Evolutionary conservation across 2,329 filamentous ascomycete species (phyloP), one percentile per base, ranked within the genome.

Genomic region (Pseudogymnoascus sp.): DNA sequence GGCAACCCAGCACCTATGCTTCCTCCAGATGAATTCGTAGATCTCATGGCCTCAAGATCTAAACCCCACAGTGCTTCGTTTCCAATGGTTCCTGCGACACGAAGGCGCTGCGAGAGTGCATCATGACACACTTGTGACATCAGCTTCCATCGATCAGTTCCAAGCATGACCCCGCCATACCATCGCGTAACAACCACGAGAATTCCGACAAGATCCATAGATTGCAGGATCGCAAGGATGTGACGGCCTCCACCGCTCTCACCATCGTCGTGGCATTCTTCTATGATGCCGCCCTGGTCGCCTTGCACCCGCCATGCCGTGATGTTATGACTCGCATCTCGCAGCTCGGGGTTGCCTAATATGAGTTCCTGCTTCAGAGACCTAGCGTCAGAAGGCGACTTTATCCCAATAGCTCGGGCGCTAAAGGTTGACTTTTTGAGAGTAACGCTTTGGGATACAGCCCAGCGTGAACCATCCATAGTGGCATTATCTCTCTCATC

Each of bases 141-240:
- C 65, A 87, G 78, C 11, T 83, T 77, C 83, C 83, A 87, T 16
- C 85, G 78, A 68, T 87, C 84, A 0, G 82, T 80, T 0, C 85
- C 84, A 2, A 87, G 77, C 77, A 87, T 79, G 8, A 83, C 75
- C 6, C 85, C 85, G 18, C 85, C 84, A 66, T 81, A 87, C 84
- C 84, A 87, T 37, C 85, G 77, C 14, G 81, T 83, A 68, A 87
- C 77, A 5, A 87, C 81, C 12, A 86, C 80, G 1, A 86, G 70
- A 0, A 79, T 80, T 67, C 84, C 80, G 11, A 78, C 76, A 4
- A 81, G 73, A 59, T 80, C 75, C 4, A 78, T 75, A 64, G 83
- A 81, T 62, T 79, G 77, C 73, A 87, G 76, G 29, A 83, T 71
- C 36, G 80, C 77, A 14, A 86, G 75, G 64, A 87, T 74, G 59